phyloP scores from a whole-genome alignment of 345 rosid species.

The Rhizophora apiculata region DNA sequence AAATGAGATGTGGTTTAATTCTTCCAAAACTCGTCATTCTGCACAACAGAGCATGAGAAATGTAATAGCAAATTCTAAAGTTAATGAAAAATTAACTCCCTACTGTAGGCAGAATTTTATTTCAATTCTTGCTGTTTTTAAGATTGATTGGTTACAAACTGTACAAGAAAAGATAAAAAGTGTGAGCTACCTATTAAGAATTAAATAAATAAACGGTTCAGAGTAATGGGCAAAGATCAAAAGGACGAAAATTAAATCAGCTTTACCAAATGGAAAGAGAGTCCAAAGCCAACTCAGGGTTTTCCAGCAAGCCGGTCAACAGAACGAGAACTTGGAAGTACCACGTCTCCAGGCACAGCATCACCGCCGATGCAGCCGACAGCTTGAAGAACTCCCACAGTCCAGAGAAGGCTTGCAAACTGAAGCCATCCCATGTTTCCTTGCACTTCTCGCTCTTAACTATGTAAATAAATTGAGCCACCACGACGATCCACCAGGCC shows the following conservation, averaged over 20 bases:
- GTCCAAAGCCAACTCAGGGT: constrained; percentile 22
- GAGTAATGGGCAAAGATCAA: background rate
- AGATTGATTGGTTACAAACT: no score
- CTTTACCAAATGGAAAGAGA: constrained; percentile 27
- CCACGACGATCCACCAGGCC: constrained; percentile 23
- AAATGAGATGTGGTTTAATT: no score
- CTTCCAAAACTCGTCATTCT: no score
- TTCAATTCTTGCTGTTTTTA: no score
- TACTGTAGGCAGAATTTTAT: no score
- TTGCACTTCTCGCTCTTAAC: constrained; percentile 6
- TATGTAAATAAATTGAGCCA: constrained; percentile 20
- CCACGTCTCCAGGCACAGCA: constrained; percentile 30
- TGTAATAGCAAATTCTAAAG: no score
- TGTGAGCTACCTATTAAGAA: background rate
- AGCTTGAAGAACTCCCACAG: constrained; percentile 21
- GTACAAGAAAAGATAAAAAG: no score
- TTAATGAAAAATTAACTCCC: no score
- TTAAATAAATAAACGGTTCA: background rate
- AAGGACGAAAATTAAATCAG: background rate
- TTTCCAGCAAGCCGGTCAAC: constrained; percentile 21
- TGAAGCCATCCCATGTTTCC: constrained; percentile 26
- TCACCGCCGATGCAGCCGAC: constrained; percentile 31
- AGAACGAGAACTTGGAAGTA: constrained; percentile 25
- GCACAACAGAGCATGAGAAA: no score
- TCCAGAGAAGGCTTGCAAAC: constrained; percentile 16